These are phyloP conservation scores for Pseudonectria foliicola DNA, from an alignment of 2,329 filamentous ascomycete species.

Conservation along the genomic window DNA sequence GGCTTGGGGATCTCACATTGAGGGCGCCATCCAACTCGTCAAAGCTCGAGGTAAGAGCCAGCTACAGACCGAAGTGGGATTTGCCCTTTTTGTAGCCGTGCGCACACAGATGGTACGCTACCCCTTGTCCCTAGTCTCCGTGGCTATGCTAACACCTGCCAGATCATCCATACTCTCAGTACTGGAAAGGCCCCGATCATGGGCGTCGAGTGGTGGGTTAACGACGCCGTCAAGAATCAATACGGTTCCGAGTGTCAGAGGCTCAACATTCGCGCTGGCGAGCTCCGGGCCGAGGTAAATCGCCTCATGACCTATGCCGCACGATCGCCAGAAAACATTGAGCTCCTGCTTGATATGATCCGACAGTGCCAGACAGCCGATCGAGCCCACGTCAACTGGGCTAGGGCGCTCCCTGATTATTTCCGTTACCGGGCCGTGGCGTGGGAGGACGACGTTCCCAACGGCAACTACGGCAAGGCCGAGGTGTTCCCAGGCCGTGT, in stretches of 20 bases:
- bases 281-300: slow-evolving; percentile 49
- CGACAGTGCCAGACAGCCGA: slow-evolving; percentile 46
- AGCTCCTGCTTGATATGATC: slow-evolving; percentile 45
- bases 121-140: not conserved
- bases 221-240: slow-evolving; percentile 43
- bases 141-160: slow-evolving; percentile 2
- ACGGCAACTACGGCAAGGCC: slow-evolving; percentile 43
- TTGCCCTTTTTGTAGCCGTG: slow-evolving; percentile 52
- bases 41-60: slow-evolving; percentile 51
- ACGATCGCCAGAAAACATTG: slow-evolving; percentile 42
- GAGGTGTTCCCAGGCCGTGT: slow-evolving; percentile 55
- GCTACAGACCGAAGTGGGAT: slow-evolving; percentile 43
- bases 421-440: slow-evolving; percentile 47
- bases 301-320: slow-evolving; percentile 38
- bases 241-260: slow-evolving; percentile 41
- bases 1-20: slow-evolving; percentile 58
- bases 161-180: slow-evolving; percentile 51
- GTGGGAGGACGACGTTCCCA: slow-evolving; percentile 49
- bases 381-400: slow-evolving; percentile 45
- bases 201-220: slow-evolving; percentile 54
- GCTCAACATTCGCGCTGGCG: slow-evolving; percentile 46
- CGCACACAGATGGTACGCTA: slow-evolving; percentile 50
- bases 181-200: slow-evolving; percentile 45
- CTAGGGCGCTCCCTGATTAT: slow-evolving; percentile 39
- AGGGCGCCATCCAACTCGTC: slow-evolving; percentile 55